Evolutionary conservation across 257 asterid genomes (phyloP).

Genomic region (Fraxinus anomala): DNA sequence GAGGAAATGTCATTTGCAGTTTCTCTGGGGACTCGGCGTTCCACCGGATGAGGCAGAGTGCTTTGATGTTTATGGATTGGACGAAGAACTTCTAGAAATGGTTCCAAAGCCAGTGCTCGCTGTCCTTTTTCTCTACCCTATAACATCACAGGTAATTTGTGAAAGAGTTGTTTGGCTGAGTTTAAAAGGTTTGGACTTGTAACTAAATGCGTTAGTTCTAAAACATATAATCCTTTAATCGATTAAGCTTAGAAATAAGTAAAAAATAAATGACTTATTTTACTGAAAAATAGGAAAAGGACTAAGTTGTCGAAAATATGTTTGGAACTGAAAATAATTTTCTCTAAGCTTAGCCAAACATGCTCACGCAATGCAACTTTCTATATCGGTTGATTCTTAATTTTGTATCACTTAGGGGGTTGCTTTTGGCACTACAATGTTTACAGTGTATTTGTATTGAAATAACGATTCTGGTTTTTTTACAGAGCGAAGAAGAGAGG

Average conservation of each 20-base stretch:
- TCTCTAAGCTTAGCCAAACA: background rate
- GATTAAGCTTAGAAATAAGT: background rate
- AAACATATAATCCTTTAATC: background rate
- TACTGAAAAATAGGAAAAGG: background rate
- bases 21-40: conserved; percentile 93
- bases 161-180: background rate
- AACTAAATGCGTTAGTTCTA: background rate
- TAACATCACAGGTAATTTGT: conserved; percentile 62
- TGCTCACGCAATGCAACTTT: background rate
- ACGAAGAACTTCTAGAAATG: conserved; percentile 86
- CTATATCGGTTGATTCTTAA: background rate
- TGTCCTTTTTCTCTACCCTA: conserved; percentile 82
- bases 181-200: background rate
- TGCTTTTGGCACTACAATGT: background rate
- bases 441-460: conserved; percentile 16
- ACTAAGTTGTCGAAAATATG: background rate
- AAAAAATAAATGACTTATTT: background rate
- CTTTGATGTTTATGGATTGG: conserved; percentile 92
- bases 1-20: conserved; percentile 46
- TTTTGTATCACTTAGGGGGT: background rate
- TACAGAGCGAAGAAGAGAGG: conserved; percentile 89
- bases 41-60: conserved; percentile 75
- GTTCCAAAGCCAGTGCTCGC: conserved; percentile 96
- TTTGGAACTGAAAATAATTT: background rate
- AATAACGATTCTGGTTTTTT: conserved; percentile 23